These are phyloP conservation scores for Xerophyta viscosa DNA, from an alignment of 106 monocot genomes.

Conservation along the genomic window DNA sequence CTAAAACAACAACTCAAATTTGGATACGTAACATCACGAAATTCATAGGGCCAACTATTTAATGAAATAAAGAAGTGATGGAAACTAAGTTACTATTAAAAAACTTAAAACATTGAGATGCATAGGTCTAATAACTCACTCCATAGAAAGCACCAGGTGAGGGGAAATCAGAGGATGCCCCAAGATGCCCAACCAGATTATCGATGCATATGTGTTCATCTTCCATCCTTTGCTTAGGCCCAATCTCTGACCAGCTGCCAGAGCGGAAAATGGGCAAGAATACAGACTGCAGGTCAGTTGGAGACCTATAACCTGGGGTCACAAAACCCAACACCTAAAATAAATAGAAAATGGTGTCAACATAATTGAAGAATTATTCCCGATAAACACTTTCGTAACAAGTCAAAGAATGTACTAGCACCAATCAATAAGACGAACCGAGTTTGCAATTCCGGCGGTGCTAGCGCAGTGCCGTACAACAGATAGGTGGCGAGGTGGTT, in stretches of 20 bases:
- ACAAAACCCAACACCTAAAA: not conserved
- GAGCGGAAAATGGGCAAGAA: slow-evolving; percentile 13
- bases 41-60: not conserved
- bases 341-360: not conserved
- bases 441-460: not conserved
- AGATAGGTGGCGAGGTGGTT: slow-evolving; percentile 8
- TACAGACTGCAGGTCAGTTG: not conserved
- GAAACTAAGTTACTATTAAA: not conserved
- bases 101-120: too few species aligned
- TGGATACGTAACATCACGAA: too few species aligned
- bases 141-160: slow-evolving; percentile 64
- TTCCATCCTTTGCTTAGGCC: slow-evolving; percentile 33
- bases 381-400: not conserved
- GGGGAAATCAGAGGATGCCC: slow-evolving; percentile 13
- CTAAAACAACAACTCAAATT: too few species aligned
- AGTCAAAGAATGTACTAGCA: not conserved
- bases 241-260: slow-evolving; percentile 39
- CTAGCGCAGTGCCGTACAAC: slow-evolving; percentile 9
- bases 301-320: not conserved
- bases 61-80: not conserved
- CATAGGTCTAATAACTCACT: slow-evolving; percentile 17
- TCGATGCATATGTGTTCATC: slow-evolving; percentile 55
- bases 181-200: slow-evolving; percentile 36
- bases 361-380: not conserved
- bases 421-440: not conserved